Base-by-base conservation (phyloP, 768 basidiomycete species). In the Megacollybia marginata region DNA sequence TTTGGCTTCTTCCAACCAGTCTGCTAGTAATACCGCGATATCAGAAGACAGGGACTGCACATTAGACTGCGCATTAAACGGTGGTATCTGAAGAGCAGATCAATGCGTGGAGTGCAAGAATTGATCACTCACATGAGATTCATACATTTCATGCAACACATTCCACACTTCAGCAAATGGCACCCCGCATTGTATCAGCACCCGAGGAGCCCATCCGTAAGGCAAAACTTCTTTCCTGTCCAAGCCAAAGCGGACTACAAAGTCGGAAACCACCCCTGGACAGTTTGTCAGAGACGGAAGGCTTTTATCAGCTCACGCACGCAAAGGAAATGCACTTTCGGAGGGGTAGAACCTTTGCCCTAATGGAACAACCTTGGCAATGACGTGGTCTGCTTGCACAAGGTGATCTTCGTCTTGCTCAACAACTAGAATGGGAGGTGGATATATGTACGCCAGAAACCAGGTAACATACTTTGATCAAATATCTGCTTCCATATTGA, bases 401-500 rank as follows among this genome's bases (percentile, higher is more conserved):
- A 71, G 65, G 9, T 74, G 67, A 53, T 84, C 78, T n/a, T 73
- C 68, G 1, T 78, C 76, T 55, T 76, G 77, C 50, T 79, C 74
- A 48, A 80, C 57, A 38, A 79, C 83, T 84, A 46, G 48, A 42
- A 47, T 31, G 34, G 32, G 47, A n/a, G 20, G 38, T 52, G 42
- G 2, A 48, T 45, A 34, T 33, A 23, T 36, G 47, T 36, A 40
- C 16, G 49, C 46, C n/a, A 40, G 42, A 19, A 15, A 33, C 42
- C 47, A 35, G 43, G 28, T 18, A 48, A 64, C 78, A 52, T 62
- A 89, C 92, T 80, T 53, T 86, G 81, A 46, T 88, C 82, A 53
- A 96, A 79, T 56, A 98, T 82, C 55, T 80, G 81, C 55, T 85
- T 84, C 95, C 95, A 98, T 13, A 94, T 92, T 4, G 86, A 82